Evolutionary conservation across 139 green algal genomes (phyloP), one percentile per base, ranked within the genome.

Genomic region (Picochlorum sp.): DNA sequence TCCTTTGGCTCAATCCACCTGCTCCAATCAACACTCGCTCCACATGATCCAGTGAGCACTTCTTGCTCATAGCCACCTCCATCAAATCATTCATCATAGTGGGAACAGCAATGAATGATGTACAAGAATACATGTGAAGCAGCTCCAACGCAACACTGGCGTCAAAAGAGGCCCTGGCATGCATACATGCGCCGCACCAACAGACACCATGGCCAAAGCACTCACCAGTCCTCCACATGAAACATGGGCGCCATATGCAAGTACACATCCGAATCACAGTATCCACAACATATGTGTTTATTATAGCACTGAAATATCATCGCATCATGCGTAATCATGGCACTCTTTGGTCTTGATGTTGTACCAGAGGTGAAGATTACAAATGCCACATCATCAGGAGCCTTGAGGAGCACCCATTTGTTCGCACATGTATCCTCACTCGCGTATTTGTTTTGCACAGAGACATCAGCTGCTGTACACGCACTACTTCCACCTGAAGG

Each of bases 181-280:
- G 49, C 84, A 79, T 11, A 79, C 57, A 20, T 96, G 88, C 10
- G 34, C 9, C 8, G 56, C 81, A 20, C 86, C 80, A 0, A 79
- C 87, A 52, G 79, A 74, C n/a, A 97, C 67, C 57, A 84, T 69
- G 11, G 88, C 87, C 18, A 92, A 61, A 4, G 81, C 80, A 18
- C 79, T 93, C 10, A 77, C 90, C 28, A 97, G 73, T 23, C 91
- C 91, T 15, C 84, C 2, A 96, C 82, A 72, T 96, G 91, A 67
- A 88, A 96, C 16, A 97, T 77, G 0, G 89, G 89, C 0, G 91
- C 84, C 18, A 81, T 62, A 74, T 97, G 90, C 3, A 97, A 71
- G 77, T 91, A 94, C 8, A 86, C 66, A 63, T 97, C 90, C 1
- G 41, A 4, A 2, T n/a, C 2, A 24, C 13, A 49, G 66, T 95